These are phyloP conservation scores for Sungouiella blattae DNA, from an alignment of 805 yeast genomes.

Conservation along the genomic window DNA sequence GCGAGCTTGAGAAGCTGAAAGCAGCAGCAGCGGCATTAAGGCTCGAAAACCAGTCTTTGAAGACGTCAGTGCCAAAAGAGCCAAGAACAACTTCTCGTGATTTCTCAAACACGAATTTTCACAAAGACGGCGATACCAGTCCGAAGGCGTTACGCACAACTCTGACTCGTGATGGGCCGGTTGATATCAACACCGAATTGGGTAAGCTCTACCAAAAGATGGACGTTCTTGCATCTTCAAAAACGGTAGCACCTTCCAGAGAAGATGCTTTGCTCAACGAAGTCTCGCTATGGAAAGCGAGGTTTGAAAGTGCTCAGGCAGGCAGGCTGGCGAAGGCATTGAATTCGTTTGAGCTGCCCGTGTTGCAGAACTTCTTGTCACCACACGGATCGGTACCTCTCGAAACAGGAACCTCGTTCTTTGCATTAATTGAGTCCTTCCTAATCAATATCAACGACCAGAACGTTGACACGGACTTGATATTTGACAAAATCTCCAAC, in stretches of 20 bases:
- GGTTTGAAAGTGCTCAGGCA: constrained; percentile 47
- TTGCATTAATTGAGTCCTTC: constrained; percentile 47
- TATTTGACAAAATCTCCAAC: constrained; percentile 52
- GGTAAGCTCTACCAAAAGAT: constrained; percentile 25
- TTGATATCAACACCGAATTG: constrained; percentile 18
- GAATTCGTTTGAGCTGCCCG: background rate
- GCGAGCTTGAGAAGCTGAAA: constrained; percentile 28
- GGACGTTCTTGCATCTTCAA: constrained; percentile 20
- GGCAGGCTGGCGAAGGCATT: constrained; percentile 18
- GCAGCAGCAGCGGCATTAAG: constrained; percentile 31
- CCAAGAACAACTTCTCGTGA: constrained; percentile 4
- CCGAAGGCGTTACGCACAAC: too few relatives aligned
- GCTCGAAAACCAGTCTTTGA: constrained; percentile 37
- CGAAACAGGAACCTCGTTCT: constrained; percentile 42
- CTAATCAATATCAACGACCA: constrained; percentile 28
- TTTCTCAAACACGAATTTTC: background rate
- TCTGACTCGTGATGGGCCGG: background rate
- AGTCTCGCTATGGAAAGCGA: constrained; percentile 48
- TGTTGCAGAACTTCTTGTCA: constrained; percentile 27
- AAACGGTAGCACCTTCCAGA: constrained; percentile 4
- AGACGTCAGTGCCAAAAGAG: constrained; percentile 17
- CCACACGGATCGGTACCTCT: constrained; percentile 47
- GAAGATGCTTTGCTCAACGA: constrained; percentile 23
- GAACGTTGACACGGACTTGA: constrained; percentile 28
- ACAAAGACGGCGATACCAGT: background rate